phyloP scores from a whole-genome alignment of 192 early-diverging fungal genomes.

The Cetraspora pellucida region DNA sequence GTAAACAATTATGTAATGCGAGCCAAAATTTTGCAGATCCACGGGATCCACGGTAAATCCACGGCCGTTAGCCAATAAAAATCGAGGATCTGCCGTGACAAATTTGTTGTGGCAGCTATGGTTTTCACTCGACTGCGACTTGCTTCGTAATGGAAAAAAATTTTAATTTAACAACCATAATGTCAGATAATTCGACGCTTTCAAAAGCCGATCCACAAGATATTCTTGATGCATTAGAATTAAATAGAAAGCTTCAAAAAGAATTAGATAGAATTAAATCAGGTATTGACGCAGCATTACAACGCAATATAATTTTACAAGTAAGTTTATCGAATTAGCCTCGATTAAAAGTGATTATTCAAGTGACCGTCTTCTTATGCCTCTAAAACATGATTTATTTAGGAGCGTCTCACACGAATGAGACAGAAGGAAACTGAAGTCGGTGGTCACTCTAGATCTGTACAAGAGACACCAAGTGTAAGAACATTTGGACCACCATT shows the following conservation, averaged over 20 bases:
- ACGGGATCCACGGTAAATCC: too few relatives aligned
- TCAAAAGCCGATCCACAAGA: background rate
- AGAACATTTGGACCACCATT: background rate
- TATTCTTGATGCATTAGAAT: background rate
- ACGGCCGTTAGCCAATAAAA: too few relatives aligned
- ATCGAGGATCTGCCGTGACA: too few relatives aligned
- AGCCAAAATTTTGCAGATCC: too few relatives aligned
- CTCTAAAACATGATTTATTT: background rate
- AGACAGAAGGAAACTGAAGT: background rate
- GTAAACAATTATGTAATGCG: too few relatives aligned
- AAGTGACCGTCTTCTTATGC: background rate
- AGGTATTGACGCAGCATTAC: background rate
- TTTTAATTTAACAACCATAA: background rate
- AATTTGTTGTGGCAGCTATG: too few relatives aligned
- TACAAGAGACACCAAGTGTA: background rate
- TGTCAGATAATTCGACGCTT: too few relatives aligned
- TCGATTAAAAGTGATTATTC: background rate
- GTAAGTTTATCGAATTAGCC: background rate
- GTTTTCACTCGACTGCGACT: too few relatives aligned
- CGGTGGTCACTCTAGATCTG: background rate
- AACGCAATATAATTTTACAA: background rate
- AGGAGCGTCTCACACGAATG: background rate
- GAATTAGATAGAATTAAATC: background rate
- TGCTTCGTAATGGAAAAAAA: too few relatives aligned
- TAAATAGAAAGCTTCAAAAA: background rate